A percentile compares a stretch with the other conserved stretches of the same genome.
phyloP scores from a whole-genome alignment of 1,284 basidiomycete species.

The Dichomitus squalens region DNA sequence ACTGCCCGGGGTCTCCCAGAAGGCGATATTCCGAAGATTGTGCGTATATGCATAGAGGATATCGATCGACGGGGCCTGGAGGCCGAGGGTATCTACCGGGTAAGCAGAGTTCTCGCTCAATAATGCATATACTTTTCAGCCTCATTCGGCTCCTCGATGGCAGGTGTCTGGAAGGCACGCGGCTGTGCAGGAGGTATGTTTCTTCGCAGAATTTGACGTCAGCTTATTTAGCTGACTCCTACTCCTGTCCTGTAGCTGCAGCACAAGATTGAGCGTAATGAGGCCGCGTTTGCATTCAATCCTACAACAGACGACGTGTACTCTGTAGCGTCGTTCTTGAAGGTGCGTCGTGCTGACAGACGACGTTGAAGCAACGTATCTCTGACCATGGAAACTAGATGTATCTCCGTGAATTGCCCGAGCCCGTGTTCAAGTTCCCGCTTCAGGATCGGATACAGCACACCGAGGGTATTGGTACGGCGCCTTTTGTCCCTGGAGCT shows the following conservation, averaged over 20 bases:
- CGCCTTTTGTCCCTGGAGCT: neutral
- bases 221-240: neutral
- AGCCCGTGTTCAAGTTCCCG: conserved; percentile 88
- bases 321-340: conserved; percentile 89
- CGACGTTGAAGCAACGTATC: neutral
- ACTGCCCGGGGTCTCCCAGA: conserved; percentile 78
- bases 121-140: neutral
- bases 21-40: conserved; percentile 80
- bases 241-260: conserved; percentile 56
- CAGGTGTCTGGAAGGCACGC: conserved; percentile 87
- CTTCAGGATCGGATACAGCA: conserved; percentile 85
- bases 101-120: conserved; percentile 36
- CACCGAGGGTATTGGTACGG: conserved; percentile 71
- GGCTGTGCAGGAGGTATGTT: conserved; percentile 74
- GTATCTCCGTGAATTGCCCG: conserved; percentile 90
- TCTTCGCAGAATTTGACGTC: neutral
- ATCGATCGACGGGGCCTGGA: conserved; percentile 83
- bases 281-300: conserved; percentile 82
- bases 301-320: conserved; percentile 81
- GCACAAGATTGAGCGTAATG: conserved; percentile 89
- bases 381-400: conserved; percentile 44
- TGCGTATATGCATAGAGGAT: conserved; percentile 84
- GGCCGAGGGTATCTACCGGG: conserved; percentile 85
- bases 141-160: neutral
- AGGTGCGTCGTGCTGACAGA: conserved; percentile 55